phyloP scores from a whole-genome alignment of 225 moss, liverwort and hornwort species.

The Lunularia cruciata region DNA sequence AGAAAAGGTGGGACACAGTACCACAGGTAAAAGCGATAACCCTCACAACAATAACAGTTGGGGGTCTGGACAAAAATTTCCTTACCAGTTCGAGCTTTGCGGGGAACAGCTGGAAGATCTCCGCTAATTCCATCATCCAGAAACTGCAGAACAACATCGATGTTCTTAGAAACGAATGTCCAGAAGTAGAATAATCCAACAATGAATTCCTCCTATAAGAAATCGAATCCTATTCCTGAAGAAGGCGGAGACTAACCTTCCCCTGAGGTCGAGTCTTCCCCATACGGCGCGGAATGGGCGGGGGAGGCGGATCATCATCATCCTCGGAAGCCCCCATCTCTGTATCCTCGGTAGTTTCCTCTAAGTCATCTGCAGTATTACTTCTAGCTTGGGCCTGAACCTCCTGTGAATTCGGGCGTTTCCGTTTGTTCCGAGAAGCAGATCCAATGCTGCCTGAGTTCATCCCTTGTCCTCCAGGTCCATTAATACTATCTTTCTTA shows the following conservation, averaged over 20 bases:
- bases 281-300: slow-evolving; percentile 68
- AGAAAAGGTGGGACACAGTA: no score
- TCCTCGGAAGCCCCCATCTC: slow-evolving; percentile 85
- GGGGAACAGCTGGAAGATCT: slow-evolving; percentile 82
- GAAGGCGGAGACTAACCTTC: slow-evolving; percentile 55
- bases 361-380: slow-evolving; percentile 67
- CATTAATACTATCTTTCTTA: slow-evolving; percentile 62
- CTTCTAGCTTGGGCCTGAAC: slow-evolving; percentile 58
- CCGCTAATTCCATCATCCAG: slow-evolving; percentile 66
- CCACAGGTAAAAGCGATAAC: no score
- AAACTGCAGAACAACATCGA: slow-evolving; percentile 48
- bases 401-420: slow-evolving; percentile 83
- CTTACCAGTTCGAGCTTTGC: slow-evolving; percentile 84
- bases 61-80: neutral
- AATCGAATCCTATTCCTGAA: no score
- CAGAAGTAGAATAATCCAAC: neutral
- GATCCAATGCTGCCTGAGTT: slow-evolving; percentile 49
- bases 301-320: slow-evolving; percentile 87
- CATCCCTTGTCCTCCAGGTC: slow-evolving; percentile 38
- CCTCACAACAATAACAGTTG: neutral
- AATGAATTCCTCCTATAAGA: no score
- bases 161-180: neutral
- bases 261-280: slow-evolving; percentile 68
- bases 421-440: slow-evolving; percentile 73
- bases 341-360: slow-evolving; percentile 85